phyloP scores from a whole-genome alignment of 176 grass and related monocot species.

The Areca catechu region DNA sequence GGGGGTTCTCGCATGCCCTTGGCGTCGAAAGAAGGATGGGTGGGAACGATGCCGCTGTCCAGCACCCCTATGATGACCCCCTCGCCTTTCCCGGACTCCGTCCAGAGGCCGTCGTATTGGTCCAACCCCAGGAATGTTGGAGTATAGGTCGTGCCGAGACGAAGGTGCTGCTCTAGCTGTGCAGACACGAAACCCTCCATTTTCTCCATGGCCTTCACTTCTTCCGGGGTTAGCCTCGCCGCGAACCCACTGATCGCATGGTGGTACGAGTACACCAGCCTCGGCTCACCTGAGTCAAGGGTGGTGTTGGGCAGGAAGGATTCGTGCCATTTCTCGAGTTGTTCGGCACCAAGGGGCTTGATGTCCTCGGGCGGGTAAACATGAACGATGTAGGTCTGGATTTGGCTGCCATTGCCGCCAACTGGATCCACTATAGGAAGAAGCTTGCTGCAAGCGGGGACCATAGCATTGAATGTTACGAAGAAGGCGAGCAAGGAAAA shows the following conservation, averaged over 20 bases:
- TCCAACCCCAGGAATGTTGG: conserved; percentile 69
- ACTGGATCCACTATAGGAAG: neutral
- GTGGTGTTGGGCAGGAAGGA: conserved; percentile 49
- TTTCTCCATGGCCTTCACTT: conserved; percentile 31
- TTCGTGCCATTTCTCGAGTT: conserved; percentile 46
- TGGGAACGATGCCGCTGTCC: conserved; percentile 62
- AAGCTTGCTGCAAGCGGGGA: too few species aligned
- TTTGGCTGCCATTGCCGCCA: neutral
- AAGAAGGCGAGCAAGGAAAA: too few species aligned
- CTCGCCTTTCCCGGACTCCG: conserved; percentile 12
- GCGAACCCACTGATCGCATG: conserved; percentile 79
- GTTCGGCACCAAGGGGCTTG: neutral
- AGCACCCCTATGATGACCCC: conserved; percentile 69
- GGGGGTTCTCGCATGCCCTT: conserved; percentile 46
- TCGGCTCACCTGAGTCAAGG: conserved; percentile 16
- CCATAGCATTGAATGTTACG: too few species aligned
- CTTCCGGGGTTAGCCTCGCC: conserved; percentile 53
- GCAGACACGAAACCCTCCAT: conserved; percentile 36
- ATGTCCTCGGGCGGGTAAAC: conserved; percentile 25
- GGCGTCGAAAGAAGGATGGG: conserved; percentile 74
- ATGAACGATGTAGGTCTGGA: conserved; percentile 71
- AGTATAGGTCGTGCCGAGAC: conserved; percentile 62
- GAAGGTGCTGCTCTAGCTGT: conserved; percentile 51
- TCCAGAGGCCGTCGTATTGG: conserved; percentile 22
- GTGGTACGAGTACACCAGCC: conserved; percentile 64